phyloP scores from a whole-genome alignment of 1,139 yeast genomes.

The Candida sanyaensis region DNA sequence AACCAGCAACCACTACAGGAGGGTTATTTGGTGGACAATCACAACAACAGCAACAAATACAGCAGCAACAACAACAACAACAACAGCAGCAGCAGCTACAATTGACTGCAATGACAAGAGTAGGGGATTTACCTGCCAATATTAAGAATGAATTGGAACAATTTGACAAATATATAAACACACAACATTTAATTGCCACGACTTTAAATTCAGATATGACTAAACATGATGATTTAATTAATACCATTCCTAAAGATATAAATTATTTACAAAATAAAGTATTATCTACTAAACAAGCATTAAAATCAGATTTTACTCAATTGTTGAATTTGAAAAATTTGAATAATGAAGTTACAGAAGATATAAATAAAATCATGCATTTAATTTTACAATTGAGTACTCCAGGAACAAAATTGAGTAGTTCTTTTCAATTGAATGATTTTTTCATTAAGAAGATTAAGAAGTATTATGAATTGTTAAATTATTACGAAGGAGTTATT shows the following conservation, averaged over 20 bases:
- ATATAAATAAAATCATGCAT: constrained; percentile 67
- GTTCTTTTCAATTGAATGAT: constrained; percentile 50
- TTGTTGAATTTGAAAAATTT: constrained; percentile 35
- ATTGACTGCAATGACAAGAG: constrained; percentile 83
- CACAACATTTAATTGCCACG: constrained; percentile 81
- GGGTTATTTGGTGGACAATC: constrained; percentile 21
- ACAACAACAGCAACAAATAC: constrained; percentile 6
- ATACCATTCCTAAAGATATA: constrained; percentile 84
- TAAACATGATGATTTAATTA: constrained; percentile 69
- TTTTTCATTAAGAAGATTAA: constrained; percentile 58
- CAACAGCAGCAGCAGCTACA: constrained; percentile 30
- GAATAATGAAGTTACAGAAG: constrained; percentile 65
- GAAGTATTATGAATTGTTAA: constrained; percentile 63
- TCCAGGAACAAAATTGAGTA: constrained; percentile 66
- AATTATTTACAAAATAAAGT: constrained; percentile 66
- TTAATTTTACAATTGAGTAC: constrained; percentile 66
- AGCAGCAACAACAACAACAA: too few relatives aligned
- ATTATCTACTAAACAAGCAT: constrained; percentile 67
- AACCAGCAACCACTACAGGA: constrained; percentile 6
- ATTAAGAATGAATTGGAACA: constrained; percentile 77
- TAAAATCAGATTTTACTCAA: constrained; percentile 45
- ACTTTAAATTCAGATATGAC: constrained; percentile 65
- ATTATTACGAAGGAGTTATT: constrained; percentile 75
- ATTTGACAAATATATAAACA: constrained; percentile 78
- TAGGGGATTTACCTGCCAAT: constrained; percentile 77